Evolutionary conservation across 2,329 filamentous ascomycete species (phyloP), one percentile per base, ranked within the genome.

Genomic region (Diaporthe longicolla): DNA sequence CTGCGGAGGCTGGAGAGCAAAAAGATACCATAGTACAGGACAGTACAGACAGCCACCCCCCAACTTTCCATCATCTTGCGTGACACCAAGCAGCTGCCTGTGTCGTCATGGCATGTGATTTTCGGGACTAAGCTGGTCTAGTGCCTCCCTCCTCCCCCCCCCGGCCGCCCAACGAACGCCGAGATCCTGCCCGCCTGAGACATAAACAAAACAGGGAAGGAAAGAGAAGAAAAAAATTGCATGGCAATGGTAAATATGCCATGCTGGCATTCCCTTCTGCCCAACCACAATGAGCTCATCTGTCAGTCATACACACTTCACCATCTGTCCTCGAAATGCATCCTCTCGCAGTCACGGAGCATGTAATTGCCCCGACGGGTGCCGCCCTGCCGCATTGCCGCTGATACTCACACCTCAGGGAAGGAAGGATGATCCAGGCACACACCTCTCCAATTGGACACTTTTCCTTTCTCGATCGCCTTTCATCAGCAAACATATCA

Each of bases 81-180:
- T 72, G 70, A 72, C 70, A 61, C n/a, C 70, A 24, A 45, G 29
- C 35, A 71, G 40, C 55, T 65, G 45, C 45, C 40, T 29, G 45
- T 72, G 57, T 72, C 70, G 70, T 72, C 70, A 72, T 72, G 69
- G 15, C 63, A 68, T 68, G 48, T 68, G 70, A 72, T 72, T 72
- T 63, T 72, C 48, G 8, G 48, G 59, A 48, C 58, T 55, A 66
- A 43, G n/a, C 29, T 66, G 21, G 40, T 4, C 29, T 54, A 26
- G 29, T 37, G n/a, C n/a, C 32, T 40, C 52, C 55, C 29, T 24
- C 55, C 57, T 52, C 43, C n/a, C 40, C 13, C 13, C 43, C 24
- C 45, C 35, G 43, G 55, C 37, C 54, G 45, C 37, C 61, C 61
- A 69, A 69, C 40, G 50, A 73, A 58, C 52, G 71, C 71, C 61